phyloP scores from a whole-genome alignment of 805 yeast genomes.

The Maudiozyma serrabonitensis region DNA sequence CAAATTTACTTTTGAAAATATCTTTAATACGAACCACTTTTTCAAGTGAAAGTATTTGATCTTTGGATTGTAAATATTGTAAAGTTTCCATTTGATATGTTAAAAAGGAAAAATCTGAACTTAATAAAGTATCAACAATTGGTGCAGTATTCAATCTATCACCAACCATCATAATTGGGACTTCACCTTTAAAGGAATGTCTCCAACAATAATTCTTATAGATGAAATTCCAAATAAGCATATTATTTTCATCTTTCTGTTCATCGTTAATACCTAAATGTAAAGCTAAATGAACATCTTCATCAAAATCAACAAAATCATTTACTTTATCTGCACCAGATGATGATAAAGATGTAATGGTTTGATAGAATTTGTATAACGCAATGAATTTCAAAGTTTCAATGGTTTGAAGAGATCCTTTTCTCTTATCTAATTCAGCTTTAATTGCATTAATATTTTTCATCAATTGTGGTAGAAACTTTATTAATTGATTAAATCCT shows the following conservation, averaged over 20 bases:
- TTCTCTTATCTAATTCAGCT: constrained; percentile 15
- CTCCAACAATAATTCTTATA: constrained; percentile 25
- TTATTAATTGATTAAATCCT: constrained; percentile 10
- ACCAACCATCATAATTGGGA: constrained; percentile 14
- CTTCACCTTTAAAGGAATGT: constrained; percentile 22
- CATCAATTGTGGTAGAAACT: constrained; percentile 8
- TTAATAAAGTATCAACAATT: constrained; percentile 20
- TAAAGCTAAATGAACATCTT: constrained; percentile 23
- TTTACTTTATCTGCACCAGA: constrained; percentile 4
- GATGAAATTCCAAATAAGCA: constrained; percentile 22
- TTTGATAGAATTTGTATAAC: constrained; percentile 16
- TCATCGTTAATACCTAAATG: constrained; percentile 21
- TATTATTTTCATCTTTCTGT: constrained; percentile 13
- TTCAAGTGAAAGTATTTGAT: constrained; percentile 14
- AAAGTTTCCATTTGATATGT: constrained; percentile 18
- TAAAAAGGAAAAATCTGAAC: constrained; percentile 13
- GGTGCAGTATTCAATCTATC: constrained; percentile 11
- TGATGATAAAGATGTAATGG: constrained; percentile 2
- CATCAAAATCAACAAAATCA: constrained; percentile 17
- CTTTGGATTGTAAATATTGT: constrained; percentile 21
- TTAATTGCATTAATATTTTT: constrained; percentile 13
- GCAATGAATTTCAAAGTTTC: constrained; percentile 18
- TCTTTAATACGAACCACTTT: constrained; percentile 14
- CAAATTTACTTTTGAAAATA: constrained; percentile 10
- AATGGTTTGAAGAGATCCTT: constrained; percentile 7